Percentiles rank a stretch among this genome's conserved stretches.
Evolutionary conservation across 768 basidiomycete genomes (phyloP).

Genomic region (Dacryopinax spathularia): DNA sequence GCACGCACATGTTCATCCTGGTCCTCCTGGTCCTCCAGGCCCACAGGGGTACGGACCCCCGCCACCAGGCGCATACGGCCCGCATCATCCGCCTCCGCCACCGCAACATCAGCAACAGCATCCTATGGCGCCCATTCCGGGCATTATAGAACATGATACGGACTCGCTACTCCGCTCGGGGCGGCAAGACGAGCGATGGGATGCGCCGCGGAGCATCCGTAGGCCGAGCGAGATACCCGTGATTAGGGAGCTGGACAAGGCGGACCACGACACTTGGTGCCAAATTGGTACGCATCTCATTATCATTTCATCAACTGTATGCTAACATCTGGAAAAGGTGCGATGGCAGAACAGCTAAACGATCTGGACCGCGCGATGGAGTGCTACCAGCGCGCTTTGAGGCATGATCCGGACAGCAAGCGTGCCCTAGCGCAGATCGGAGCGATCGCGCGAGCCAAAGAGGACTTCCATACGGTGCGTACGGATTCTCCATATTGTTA

Average conservation of each 20-base stretch:
- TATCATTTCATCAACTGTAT: background rate
- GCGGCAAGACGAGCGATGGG: background rate
- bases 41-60: background rate
- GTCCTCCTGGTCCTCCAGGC: too few species aligned
- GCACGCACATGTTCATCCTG: background rate
- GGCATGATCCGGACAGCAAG: conserved; percentile 86
- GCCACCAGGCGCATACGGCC: too few species aligned
- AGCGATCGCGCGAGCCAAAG: conserved; percentile 90
- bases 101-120: background rate
- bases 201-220: background rate
- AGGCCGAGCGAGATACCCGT: background rate
- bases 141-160: background rate
- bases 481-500: conserved; percentile 14
- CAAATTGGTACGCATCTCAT: background rate
- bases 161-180: background rate
- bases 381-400: conserved; percentile 88
- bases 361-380: conserved; percentile 84
- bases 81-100: background rate
- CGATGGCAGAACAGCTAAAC: conserved; percentile 88
- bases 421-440: conserved; percentile 87
- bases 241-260: background rate
- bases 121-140: background rate
- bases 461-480: conserved; percentile 87
- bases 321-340: conserved; percentile 60
- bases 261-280: background rate